Conservation (phyloP, 2,329 filamentous ascomycete species). For the Beauveria brongniartii region DNA sequence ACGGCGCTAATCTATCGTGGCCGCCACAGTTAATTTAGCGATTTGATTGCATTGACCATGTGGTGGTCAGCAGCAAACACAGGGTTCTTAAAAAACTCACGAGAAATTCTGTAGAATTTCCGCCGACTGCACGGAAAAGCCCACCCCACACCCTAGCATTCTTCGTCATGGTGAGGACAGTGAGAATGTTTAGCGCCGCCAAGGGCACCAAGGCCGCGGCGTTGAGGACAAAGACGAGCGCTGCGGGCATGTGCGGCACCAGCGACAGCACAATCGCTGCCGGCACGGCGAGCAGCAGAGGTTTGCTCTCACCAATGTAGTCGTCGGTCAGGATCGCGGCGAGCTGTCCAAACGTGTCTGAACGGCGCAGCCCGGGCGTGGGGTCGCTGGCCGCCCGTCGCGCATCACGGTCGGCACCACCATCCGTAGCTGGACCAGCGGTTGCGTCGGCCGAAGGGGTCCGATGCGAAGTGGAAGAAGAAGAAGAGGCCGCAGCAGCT, state of each 20-base stretch:
- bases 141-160: conserved; percentile 10
- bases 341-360: conserved; percentile 12
- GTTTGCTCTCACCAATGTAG: conserved; percentile 13
- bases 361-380: neutral
- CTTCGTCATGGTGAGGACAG: conserved; percentile 9
- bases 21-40: neutral
- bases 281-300: conserved; percentile 11
- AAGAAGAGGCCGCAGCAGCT: neutral
- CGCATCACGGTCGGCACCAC: neutral
- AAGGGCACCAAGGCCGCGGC: conserved; percentile 12
- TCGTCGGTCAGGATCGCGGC: conserved; percentile 9
- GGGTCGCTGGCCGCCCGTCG: neutral
- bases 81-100: neutral
- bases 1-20: conserved; percentile 1
- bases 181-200: conserved; percentile 12
- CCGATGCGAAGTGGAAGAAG: neutral
- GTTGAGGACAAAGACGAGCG: conserved; percentile 11
- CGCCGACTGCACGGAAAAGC: conserved; percentile 11
- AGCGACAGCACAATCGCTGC: conserved; percentile 3
- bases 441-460: neutral
- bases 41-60: neutral
- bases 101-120: conserved; percentile 13
- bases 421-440: neutral
- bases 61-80: too few relatives aligned
- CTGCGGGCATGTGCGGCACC: neutral